Conservation (phyloP, 2,329 filamentous ascomycete genomes). For the Sporothrix phasma region DNA sequence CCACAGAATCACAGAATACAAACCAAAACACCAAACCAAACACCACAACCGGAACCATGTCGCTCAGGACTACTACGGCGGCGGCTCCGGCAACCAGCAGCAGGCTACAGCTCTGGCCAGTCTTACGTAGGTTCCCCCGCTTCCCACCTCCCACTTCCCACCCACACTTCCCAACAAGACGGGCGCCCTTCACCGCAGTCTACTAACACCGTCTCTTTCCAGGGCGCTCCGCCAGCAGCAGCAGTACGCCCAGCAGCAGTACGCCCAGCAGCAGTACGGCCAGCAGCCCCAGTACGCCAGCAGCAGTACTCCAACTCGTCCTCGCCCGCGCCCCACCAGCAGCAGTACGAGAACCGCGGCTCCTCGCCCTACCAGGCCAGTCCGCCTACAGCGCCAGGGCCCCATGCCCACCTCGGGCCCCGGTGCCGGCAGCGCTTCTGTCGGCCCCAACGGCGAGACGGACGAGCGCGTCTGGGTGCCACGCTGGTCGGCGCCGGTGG, state of each 20-base stretch:
- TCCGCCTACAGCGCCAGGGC: conserved; percentile 21
- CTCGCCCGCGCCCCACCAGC: conserved; percentile 20
- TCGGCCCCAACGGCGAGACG: conserved; percentile 20
- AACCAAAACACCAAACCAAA: background rate
- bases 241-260: background rate
- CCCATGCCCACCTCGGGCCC: conserved; percentile 17
- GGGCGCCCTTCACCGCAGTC: background rate
- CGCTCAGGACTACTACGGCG: conserved; percentile 21
- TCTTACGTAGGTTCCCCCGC: conserved; percentile 3
- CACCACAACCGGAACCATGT: conserved; percentile 16
- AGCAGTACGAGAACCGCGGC: conserved; percentile 13
- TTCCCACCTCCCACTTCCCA: background rate
- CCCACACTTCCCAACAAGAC: too few species aligned
- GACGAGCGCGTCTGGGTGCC: conserved; percentile 46
- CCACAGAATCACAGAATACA: too few species aligned
- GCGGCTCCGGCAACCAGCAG: conserved; percentile 12
- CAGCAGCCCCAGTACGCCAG: background rate
- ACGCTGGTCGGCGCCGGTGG: conserved; percentile 43
- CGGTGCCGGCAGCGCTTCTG: conserved; percentile 15
- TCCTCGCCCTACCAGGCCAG: conserved; percentile 16
- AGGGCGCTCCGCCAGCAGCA: background rate
- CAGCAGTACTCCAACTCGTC: conserved; percentile 11
- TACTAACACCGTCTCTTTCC: background rate
- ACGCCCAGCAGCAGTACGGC: conserved; percentile 6
- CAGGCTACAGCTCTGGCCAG: conserved; percentile 15